phyloP scores from a whole-genome alignment of 495 filamentous ascomycete genomes.

The Aspergillus carlsbadensis region DNA sequence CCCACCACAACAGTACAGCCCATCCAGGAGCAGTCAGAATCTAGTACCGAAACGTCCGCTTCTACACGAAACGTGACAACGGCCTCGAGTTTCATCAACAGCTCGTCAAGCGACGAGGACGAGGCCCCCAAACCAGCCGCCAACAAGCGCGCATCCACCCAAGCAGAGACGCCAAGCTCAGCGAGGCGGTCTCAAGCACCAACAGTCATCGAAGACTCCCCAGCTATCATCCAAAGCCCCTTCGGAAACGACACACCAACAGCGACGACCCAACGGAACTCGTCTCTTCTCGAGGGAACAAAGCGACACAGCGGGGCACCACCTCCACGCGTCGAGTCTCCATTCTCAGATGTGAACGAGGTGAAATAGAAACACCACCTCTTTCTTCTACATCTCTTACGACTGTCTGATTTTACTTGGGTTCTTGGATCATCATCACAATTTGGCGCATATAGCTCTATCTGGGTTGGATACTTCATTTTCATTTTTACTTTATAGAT shows the following conservation, averaged over 20 bases:
- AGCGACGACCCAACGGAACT: conserved; percentile 10
- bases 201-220: conserved; percentile 52
- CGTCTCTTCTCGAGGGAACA: conserved; percentile 25
- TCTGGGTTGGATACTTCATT: conserved; percentile 2
- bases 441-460: conserved; percentile 12
- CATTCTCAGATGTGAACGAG: conserved; percentile 49
- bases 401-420: conserved; percentile 11
- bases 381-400: conserved; percentile 5
- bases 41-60: conserved; percentile 19
- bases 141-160: conserved; percentile 8
- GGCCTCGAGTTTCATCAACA: conserved; percentile 38
- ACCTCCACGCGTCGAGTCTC: conserved; percentile 37
- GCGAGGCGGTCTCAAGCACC: conserved; percentile 23
- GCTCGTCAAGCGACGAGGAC: conserved; percentile 41
- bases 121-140: conserved; percentile 16
- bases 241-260: conserved; percentile 54
- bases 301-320: conserved; percentile 27
- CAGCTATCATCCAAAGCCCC: conserved; percentile 51
- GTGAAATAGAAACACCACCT: conserved; percentile 52
- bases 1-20: conserved; percentile 15
- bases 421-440: background rate
- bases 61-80: conserved; percentile 19
- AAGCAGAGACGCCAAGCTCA: background rate
- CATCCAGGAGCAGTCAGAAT: conserved; percentile 27
- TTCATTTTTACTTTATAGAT: conserved; percentile 13